Conservation (phyloP, 2,329 filamentous ascomycete species). For the Verticillium nonalfalfae region DNA sequence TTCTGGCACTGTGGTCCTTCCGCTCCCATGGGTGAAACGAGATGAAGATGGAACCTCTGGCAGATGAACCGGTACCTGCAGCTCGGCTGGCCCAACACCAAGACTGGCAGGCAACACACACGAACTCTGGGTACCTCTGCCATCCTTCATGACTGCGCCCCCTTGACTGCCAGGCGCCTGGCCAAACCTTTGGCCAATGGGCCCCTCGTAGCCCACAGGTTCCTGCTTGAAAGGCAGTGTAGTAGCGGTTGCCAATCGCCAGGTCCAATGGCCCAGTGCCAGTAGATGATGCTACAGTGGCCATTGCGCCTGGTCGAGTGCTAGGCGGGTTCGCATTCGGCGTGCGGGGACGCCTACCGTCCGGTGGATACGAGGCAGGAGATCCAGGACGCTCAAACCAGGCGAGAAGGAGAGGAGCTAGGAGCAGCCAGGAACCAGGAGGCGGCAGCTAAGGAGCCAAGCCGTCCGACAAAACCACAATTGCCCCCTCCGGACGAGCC, state of each 20-base stretch:
- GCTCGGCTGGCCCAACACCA: not conserved
- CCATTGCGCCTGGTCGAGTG: not conserved
- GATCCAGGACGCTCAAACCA: not conserved
- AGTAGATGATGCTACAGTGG: not conserved
- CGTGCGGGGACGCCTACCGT: not conserved
- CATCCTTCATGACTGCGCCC: not conserved
- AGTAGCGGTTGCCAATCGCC: not conserved
- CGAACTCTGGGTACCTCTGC: not conserved
- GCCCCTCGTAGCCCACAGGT: not conserved
- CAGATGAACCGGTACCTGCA: constrained; percentile 1
- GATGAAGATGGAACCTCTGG: not conserved
- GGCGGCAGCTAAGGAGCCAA: not conserved
- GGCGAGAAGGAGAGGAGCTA: not conserved
- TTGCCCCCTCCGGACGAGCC: not conserved
- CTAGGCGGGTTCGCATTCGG: not conserved
- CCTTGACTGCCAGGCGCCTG: not conserved
- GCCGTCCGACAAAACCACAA: not conserved
- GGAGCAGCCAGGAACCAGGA: not conserved
- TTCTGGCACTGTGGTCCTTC: not conserved
- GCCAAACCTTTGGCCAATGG: not conserved
- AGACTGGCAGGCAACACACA: not conserved
- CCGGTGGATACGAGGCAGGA: not conserved
- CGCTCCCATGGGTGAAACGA: not conserved
- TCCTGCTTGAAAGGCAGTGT: not conserved
- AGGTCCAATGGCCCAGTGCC: not conserved